Evolutionary conservation across 306 rosid genomes (phyloP), one percentile per base, ranked within the genome.

Genomic region (Senna siamea): DNA sequence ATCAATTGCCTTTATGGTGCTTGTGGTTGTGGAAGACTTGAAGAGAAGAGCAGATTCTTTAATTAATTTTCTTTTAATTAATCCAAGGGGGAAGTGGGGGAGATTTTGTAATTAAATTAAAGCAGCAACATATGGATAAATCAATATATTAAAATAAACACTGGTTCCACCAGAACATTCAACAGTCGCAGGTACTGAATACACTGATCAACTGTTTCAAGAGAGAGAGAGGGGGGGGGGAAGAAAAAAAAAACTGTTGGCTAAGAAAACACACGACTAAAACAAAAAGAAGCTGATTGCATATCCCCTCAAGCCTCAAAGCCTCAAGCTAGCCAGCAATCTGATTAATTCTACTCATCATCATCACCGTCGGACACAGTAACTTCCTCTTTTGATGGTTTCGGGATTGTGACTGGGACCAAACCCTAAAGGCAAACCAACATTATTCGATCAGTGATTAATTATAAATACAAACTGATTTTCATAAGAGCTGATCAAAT

Each of bases 371-470:
- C 81, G 0, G 77, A 69, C 55, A 0, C 54, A 32, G 5, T 60
- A 61, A 1, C 70, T n/a, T 66, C 74, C 51, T 61, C 78, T 1
- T 58, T 30, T 2, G 30, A 62, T 10, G 46, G 43, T 64, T 20
- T 61, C 37, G 73, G 3, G 37, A 48, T 67, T 61, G 48, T 12
- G 2, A 66, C 70, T 2, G 72, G 80, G 7, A 38, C 62, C 82
- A 61, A 73, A 62, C 80, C 87, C 84, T 83, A 64, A 38, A 18
- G 4, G 63, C 76, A n/a, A n/a, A n/a, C n/a, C n/a, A n/a, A n/a
- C n/a, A n/a, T n/a, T n/a, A n/a, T n/a, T n/a, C n/a, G n/a, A n/a
- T n/a, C n/a, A n/a, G n/a, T n/a, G n/a, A n/a, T n/a, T n/a, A n/a
- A n/a, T n/a, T n/a, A n/a, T n/a, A n/a, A n/a, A n/a, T n/a, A n/a